A percentile compares a stretch with the other conserved stretches of the same genome.
phyloP scores from a whole-genome alignment of 2,329 filamentous ascomycete species.

The Chaetomiaceae sp. region DNA sequence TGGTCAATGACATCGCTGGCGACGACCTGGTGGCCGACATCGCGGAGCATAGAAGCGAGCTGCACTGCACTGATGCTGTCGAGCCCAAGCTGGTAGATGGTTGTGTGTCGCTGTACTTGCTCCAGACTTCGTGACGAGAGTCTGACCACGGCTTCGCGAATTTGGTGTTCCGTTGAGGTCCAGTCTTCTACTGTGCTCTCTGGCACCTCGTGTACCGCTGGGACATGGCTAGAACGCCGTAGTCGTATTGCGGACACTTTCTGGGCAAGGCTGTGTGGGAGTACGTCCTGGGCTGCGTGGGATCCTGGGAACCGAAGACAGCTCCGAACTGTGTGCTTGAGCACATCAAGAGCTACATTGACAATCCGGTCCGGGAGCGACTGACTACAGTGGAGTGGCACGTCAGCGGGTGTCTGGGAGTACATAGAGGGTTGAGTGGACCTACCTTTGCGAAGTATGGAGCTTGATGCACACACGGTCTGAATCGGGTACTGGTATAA shows the following conservation, averaged over 20 bases:
- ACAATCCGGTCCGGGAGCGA: constrained; percentile 21
- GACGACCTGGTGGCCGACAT: constrained; percentile 50
- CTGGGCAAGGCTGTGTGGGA: constrained; percentile 21
- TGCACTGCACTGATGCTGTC: constrained; percentile 87
- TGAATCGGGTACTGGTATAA: constrained; percentile 49
- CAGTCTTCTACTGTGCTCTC: constrained; percentile 32
- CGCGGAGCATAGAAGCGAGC: constrained; percentile 62
- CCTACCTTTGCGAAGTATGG: constrained; percentile 55
- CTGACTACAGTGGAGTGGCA: constrained; percentile 17
- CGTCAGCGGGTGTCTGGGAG: background rate
- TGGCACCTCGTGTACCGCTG: background rate
- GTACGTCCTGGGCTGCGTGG: constrained; percentile 8
- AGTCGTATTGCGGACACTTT: background rate
- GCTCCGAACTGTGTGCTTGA: constrained; percentile 23
- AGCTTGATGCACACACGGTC: constrained; percentile 54
- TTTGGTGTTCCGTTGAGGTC: constrained; percentile 43
- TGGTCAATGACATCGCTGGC: constrained; percentile 69
- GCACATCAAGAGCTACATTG: constrained; percentile 26
- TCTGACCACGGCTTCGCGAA: constrained; percentile 51
- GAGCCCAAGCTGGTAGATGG: constrained; percentile 81
- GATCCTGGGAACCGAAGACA: constrained; percentile 29
- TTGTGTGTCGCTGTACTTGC: constrained; percentile 54
- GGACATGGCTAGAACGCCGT: background rate
- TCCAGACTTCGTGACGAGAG: constrained; percentile 48
- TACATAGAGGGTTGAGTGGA: constrained; percentile 3